Conservation (phyloP, 2,329 filamentous ascomycete species). For the Parasarocladium wereldwijsianum region DNA sequence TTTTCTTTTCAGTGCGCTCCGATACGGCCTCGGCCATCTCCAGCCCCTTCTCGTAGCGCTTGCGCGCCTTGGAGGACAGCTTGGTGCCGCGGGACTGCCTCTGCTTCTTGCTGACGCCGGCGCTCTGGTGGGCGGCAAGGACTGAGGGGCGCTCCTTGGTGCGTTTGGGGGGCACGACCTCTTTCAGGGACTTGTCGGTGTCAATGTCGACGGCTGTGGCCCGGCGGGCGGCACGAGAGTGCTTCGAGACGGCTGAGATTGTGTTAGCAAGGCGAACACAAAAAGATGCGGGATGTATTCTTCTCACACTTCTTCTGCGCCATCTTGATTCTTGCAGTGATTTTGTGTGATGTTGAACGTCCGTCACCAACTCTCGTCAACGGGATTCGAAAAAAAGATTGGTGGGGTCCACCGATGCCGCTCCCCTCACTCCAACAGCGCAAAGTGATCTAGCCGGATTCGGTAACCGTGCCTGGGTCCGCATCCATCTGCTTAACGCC, state of each 20-base stretch:
- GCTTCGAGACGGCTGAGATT: slow-evolving; percentile 42
- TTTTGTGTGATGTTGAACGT: no score
- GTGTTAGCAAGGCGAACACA: no score
- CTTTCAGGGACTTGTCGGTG: slow-evolving; percentile 57
- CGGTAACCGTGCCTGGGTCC: no score
- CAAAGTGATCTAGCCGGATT: no score
- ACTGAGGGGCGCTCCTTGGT: slow-evolving; percentile 42
- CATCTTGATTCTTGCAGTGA: no score
- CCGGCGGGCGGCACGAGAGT: slow-evolving; percentile 62
- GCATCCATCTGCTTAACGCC: no score
- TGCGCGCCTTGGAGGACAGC: slow-evolving; percentile 38
- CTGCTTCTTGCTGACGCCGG: slow-evolving; percentile 54
- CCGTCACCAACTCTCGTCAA: no score
- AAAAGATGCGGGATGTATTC: no score
- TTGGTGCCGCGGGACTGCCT: slow-evolving; percentile 40
- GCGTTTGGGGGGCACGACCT: slow-evolving; percentile 33
- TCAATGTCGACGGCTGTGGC: slow-evolving; percentile 56
- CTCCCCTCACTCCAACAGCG: no score
- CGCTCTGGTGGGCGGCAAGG: slow-evolving; percentile 49
- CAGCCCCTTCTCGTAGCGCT: slow-evolving; percentile 39
- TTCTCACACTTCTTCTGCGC: no score
- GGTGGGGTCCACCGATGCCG: no score
- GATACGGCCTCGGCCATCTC: slow-evolving; percentile 45
- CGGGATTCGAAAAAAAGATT: no score
- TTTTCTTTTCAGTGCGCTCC: slow-evolving; percentile 42